Conservation (phyloP, 345 rosid species). For the Lagerstroemia speciosa region DNA sequence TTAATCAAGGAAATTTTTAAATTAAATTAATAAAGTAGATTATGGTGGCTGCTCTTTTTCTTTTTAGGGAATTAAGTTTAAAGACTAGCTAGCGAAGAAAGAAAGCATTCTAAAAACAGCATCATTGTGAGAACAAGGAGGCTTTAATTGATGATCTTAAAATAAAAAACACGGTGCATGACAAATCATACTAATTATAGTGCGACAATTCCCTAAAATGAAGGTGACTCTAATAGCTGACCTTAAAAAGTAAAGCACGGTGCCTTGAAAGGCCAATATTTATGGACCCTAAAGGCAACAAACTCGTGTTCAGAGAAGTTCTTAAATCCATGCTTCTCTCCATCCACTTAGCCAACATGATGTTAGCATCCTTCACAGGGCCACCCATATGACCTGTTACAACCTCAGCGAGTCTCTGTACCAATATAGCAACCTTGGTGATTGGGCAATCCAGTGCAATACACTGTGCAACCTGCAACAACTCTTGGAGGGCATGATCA, state of each 20-base stretch:
- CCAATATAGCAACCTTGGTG: conserved; percentile 52
- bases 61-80: not conserved
- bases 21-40: not conserved
- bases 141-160: no score
- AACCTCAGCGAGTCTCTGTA: conserved; percentile 81
- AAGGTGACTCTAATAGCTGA: conserved; percentile 16
- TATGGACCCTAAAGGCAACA: conserved; percentile 85
- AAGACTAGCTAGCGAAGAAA: not conserved
- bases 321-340: conserved; percentile 75
- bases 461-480: conserved; percentile 77
- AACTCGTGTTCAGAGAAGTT: conserved; percentile 63
- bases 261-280: conserved; percentile 84
- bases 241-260: conserved; percentile 99
- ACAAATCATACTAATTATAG: not conserved
- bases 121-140: not conserved
- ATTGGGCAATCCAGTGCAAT: conserved; percentile 63
- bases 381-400: conserved; percentile 99
- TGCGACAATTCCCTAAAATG: not conserved
- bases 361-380: conserved; percentile 80
- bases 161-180: no score
- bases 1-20: not conserved
- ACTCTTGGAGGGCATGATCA: conserved; percentile 72
- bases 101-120: not conserved
- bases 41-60: no score
- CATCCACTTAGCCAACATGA: conserved; percentile 76